These are phyloP conservation scores for Lepidium africanum DNA, from an alignment of 345 rosid genomes.

Conservation along the genomic window DNA sequence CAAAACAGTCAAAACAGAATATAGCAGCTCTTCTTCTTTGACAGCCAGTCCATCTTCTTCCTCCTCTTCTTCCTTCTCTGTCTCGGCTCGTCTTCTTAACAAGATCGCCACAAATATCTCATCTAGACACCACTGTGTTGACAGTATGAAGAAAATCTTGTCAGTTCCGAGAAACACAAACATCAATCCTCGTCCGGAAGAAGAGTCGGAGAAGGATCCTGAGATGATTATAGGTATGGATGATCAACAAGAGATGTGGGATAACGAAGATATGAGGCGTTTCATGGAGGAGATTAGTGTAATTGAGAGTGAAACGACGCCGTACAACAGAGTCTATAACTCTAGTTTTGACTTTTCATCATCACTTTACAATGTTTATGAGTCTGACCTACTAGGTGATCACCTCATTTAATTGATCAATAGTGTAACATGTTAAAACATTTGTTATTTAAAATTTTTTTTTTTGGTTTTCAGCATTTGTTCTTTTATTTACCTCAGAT, in stretches of 20 bases:
- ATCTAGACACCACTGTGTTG: constrained; percentile 14
- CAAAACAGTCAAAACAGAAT: neutral
- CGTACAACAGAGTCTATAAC: neutral
- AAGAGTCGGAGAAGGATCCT: neutral
- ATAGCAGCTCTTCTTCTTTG: neutral
- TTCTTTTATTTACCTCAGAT: neutral
- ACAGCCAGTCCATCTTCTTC: too few relatives aligned
- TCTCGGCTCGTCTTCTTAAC: constrained; percentile 15
- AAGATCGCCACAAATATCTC: constrained; percentile 16
- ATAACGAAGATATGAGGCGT: neutral
- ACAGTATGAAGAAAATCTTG: constrained; percentile 15
- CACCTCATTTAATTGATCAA: neutral
- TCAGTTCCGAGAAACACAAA: neutral
- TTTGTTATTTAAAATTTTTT: too few relatives aligned
- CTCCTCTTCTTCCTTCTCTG: neutral
- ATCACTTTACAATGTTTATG: neutral
- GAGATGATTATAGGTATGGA: neutral
- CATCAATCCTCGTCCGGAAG: neutral
- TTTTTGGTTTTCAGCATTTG: too few relatives aligned
- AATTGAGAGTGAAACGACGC: neutral
- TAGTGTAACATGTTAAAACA: neutral
- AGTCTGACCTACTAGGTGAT: neutral
- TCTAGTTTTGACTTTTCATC: neutral
- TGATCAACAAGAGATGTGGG: constrained; percentile 7
- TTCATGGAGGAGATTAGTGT: constrained; percentile 6